Percentiles rank a stretch among this genome's conserved stretches.
Evolutionary conservation across 352 stramenopile species (phyloP).

Genomic region (Phytopythium litorale): DNA sequence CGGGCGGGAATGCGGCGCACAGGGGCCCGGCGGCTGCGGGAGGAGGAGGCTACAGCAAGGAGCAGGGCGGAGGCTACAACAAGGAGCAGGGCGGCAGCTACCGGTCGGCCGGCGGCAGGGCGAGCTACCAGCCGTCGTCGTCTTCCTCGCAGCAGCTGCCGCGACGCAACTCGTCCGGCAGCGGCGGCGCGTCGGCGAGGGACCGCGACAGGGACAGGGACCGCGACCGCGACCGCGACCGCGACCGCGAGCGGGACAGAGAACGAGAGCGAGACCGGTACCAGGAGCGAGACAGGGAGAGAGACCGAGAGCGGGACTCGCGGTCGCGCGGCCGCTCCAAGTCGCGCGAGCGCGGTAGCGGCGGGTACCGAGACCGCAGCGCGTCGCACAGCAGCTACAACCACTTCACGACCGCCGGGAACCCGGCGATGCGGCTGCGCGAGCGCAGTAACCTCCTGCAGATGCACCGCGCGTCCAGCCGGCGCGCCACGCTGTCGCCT

Average conservation of each 20-base stretch:
- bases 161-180: conserved; percentile 41
- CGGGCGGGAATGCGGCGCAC: neutral
- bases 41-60: conserved; percentile 20
- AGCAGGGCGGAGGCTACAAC: neutral
- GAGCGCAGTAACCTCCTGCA: conserved; percentile 71
- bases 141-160: conserved; percentile 21
- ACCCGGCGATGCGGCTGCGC: conserved; percentile 46
- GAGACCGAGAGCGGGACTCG: conserved; percentile 26
- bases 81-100: conserved; percentile 6
- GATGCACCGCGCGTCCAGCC: conserved; percentile 63
- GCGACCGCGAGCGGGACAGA: conserved; percentile 21
- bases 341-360: conserved; percentile 26
- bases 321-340: conserved; percentile 32
- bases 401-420: conserved; percentile 42
- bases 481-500: conserved; percentile 41
- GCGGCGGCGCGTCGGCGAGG: conserved; percentile 16
- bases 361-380: conserved; percentile 10
- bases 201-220: conserved; percentile 30
- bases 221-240: conserved; percentile 13
- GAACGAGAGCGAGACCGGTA: conserved; percentile 33
- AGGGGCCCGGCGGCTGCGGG: neutral
- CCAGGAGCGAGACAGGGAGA: conserved; percentile 17
- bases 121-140: neutral
- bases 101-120: conserved; percentile 10
- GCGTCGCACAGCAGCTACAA: conserved; percentile 24